These are phyloP conservation scores for Drechslerella stenobrocha DNA, from an alignment of 2,329 filamentous ascomycete species.

Conservation along the genomic window DNA sequence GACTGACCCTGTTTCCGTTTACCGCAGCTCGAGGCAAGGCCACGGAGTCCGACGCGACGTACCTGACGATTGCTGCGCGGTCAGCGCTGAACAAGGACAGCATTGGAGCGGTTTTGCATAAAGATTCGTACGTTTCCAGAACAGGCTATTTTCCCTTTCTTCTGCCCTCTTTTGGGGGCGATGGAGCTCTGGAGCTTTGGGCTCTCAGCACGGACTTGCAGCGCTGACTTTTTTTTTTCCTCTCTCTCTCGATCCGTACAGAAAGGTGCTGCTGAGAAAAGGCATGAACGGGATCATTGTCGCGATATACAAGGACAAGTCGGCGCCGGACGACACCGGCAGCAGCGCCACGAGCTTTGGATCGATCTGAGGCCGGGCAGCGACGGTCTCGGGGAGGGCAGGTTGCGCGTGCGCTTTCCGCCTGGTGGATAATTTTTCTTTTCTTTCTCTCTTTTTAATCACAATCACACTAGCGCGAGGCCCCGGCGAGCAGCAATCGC, in stretches of 20 bases:
- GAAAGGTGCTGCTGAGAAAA: conserved; percentile 52
- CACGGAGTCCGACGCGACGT: conserved; percentile 52
- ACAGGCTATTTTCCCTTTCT: conserved; percentile 3
- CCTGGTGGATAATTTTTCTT: conserved; percentile 10
- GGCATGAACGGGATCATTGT: conserved; percentile 51
- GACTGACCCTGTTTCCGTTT: conserved; percentile 8
- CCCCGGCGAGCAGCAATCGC: conserved; percentile 5
- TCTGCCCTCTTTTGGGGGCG: conserved; percentile 1
- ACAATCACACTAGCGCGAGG: not conserved
- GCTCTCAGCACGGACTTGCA: conserved; percentile 18
- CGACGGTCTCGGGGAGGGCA: too few relatives aligned
- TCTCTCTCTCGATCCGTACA: conserved; percentile 19
- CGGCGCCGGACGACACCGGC: conserved; percentile 50
- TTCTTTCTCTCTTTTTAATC: conserved; percentile 8
- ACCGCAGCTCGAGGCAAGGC: conserved; percentile 52
- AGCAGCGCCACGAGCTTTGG: conserved; percentile 45
- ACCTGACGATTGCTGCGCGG: conserved; percentile 51
- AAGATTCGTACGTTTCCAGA: conserved; percentile 50
- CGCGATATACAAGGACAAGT: conserved; percentile 53
- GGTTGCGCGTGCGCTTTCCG: conserved; percentile 5
- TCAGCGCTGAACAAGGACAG: conserved; percentile 51
- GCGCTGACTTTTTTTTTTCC: conserved; percentile 18
- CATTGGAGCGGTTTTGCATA: conserved; percentile 52
- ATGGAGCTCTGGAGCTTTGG: conserved; percentile 19
- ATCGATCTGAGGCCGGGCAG: conserved; percentile 35